Base-by-base conservation (phyloP, 2,329 filamentous ascomycete species). In the Trichophyton schoenleinii region DNA sequence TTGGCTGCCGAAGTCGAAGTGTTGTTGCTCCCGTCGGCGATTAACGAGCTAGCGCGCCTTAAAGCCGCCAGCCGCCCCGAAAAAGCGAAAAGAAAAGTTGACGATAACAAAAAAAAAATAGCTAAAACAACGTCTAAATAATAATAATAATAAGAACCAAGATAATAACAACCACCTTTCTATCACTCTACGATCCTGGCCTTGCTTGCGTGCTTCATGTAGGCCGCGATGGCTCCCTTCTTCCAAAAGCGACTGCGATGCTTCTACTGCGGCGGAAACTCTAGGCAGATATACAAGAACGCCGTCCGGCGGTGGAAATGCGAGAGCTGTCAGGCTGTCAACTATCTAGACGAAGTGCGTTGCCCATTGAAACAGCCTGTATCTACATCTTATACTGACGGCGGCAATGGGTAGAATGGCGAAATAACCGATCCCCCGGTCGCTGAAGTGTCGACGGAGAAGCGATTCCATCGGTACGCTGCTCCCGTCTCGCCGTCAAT, bases 391-490 rank as follows among this genome's bases (percentile, higher is more conserved):
- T 49, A 22, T 11, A 28, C 46, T 49, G 22, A 49, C 46, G n/a
- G 15, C 34, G 4, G 28, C 18, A 34, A 28, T 28, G 34, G 28
- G 34, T 36, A 94, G 88, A 84, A 89, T 71, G 92, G 92, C 69
- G 85, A 95, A 58, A 94, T 97, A 66, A 87, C 89, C 61, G 92
- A 99, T 73, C 89, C 91, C 28, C 91, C 89, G 1, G 79, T 85
- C 25, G 75, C 80, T 20, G 82, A 83, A 62, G 81, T 79, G n/a
- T 75, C 76, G 57, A 72, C 73, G 63, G 72, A 66, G 44, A 58
- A 59, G 38, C 60, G 28, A 25, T 85, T 78, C 71, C 80, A 71
- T 41, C 69, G 70, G 63, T 85, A 78, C 71, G 81, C 72, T 53
- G 68, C 69, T 61, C 67, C 78, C 59, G 75, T 78, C 65, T 74